phyloP scores from a whole-genome alignment of 768 basidiomycete genomes.

The Boletus vinaceobasis region DNA sequence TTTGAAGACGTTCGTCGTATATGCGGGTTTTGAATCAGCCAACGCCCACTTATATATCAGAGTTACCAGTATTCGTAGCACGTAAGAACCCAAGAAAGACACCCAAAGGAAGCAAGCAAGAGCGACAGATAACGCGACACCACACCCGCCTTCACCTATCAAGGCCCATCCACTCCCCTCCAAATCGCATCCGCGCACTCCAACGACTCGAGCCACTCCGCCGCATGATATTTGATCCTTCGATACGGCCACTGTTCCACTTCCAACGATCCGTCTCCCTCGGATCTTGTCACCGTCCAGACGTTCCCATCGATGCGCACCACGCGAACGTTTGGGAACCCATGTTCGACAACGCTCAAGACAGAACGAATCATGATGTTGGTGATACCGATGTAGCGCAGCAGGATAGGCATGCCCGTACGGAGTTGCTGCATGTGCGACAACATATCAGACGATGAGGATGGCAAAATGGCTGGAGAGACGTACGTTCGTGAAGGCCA shows the following conservation, averaged over 20 bases:
- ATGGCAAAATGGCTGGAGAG: not conserved
- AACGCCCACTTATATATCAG: too few species aligned
- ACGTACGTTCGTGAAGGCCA: slow-evolving; percentile 41
- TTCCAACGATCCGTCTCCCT: slow-evolving; percentile 34
- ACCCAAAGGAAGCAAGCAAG: not conserved
- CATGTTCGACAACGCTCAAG: slow-evolving; percentile 48
- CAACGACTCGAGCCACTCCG: slow-evolving; percentile 64
- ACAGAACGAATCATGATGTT: slow-evolving; percentile 43
- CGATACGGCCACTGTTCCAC: slow-evolving; percentile 57
- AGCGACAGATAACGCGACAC: not conserved
- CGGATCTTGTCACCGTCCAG: slow-evolving; percentile 45
- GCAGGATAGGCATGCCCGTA: slow-evolving; percentile 48
- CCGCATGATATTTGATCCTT: slow-evolving; percentile 47
- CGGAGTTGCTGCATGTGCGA: slow-evolving; percentile 50
- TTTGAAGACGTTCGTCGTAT: too few species aligned
- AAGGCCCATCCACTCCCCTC: slow-evolving; percentile 16
- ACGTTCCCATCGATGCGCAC: slow-evolving; percentile 51
- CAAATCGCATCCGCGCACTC: slow-evolving; percentile 57
- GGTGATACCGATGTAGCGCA: slow-evolving; percentile 56
- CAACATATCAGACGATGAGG: not conserved
- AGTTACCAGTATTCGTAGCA: not conserved
- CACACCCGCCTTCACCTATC: not conserved
- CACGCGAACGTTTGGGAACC: slow-evolving; percentile 60
- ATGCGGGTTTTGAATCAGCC: too few species aligned
- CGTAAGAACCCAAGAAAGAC: not conserved